Conservation (phyloP, 192 early-diverging fungal genomes). For the Paraglomus brasilianum region DNA sequence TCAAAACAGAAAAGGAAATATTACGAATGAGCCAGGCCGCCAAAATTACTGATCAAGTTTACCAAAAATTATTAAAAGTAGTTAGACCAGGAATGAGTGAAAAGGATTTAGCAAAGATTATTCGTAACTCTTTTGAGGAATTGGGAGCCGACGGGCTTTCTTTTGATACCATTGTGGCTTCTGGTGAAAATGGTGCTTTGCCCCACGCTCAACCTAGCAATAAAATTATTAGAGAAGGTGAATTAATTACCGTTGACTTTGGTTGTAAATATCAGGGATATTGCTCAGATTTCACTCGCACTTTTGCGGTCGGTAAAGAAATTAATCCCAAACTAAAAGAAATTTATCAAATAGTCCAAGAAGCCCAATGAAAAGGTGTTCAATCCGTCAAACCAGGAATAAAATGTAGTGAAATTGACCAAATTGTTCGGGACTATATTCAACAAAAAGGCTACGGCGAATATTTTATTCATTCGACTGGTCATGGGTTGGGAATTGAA, state of each 20-base stretch:
- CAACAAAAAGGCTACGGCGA: conserved; percentile 39
- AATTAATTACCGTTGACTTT: conserved; percentile 5
- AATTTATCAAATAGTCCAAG: conserved; percentile 1
- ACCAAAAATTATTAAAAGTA: conserved; percentile 1
- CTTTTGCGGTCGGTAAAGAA: not conserved
- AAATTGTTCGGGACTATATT: conserved; percentile 44
- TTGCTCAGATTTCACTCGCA: conserved; percentile 14
- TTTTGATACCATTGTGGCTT: conserved; percentile 7
- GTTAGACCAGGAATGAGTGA: not conserved
- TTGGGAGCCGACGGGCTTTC: conserved; percentile 1
- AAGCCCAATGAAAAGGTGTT: conserved; percentile 13
- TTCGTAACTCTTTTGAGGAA: not conserved
- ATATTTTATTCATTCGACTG: conserved; percentile 51
- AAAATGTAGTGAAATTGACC: conserved; percentile 47
- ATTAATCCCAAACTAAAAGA: not conserved
- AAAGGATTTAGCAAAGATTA: not conserved
- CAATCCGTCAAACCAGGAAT: conserved; percentile 32
- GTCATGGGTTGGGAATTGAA: conserved; percentile 54
- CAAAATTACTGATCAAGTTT: conserved; percentile 8
- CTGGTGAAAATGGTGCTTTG: not conserved
- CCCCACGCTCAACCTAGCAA: conserved; percentile 1
- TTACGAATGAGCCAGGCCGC: not conserved
- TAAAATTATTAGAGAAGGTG: not conserved
- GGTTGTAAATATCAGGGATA: conserved; percentile 8
- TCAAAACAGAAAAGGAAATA: conserved; percentile 3